Evolutionary conservation across 345 rosid genomes (phyloP), one percentile per base, ranked within the genome.

Genomic region (Anacardium occidentale): DNA sequence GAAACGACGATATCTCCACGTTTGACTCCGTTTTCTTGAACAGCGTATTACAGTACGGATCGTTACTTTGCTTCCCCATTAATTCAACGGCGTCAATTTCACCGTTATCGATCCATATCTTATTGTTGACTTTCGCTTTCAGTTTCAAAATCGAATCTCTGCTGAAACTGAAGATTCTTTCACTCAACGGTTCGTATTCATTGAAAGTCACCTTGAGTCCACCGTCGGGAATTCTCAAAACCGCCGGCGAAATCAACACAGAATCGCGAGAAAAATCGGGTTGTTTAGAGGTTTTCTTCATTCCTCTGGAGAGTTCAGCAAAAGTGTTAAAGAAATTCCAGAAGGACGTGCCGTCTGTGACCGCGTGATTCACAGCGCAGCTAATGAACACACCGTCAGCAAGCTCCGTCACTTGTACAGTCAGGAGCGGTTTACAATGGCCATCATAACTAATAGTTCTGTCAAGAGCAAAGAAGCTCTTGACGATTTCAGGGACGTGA

Each of bases 291-390:
- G 83, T 74, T 68, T 51, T 77, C 79, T 76, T 70, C 8, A 69
- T 59, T 0, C 87, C 96, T 69, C 89, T 86, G 6, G 92, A 73
- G 37, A 90, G 29, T 64, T 92, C 97, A 0, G 99, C 92, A 59
- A 89, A 95, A 0, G 89, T 87, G 60, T 95, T 95, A 29, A 95
- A 89, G 85, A 95, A 95, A 62, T 90, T 90, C 99, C 99, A 95
- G 37, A 95, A 78, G 9, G 99, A 95, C 2, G 99, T 95, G 0
- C 98, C 98, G 77, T 95, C 99, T 0, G 74, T 55, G 12, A 90
- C 94, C 51, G 99, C 84, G 74, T 95, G 99, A 70, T 92, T 95
- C 58, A 82, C 81, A 12, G 96, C 32, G 40, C 95, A 90, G 0
- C 94, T 94, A 37, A 92, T 83, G 81, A 94, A 94, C 54, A 92